Evolutionary conservation across 352 stramenopile species (phyloP), one percentile per base, ranked within the genome.

Genomic region (Lagenidium giganteum): DNA sequence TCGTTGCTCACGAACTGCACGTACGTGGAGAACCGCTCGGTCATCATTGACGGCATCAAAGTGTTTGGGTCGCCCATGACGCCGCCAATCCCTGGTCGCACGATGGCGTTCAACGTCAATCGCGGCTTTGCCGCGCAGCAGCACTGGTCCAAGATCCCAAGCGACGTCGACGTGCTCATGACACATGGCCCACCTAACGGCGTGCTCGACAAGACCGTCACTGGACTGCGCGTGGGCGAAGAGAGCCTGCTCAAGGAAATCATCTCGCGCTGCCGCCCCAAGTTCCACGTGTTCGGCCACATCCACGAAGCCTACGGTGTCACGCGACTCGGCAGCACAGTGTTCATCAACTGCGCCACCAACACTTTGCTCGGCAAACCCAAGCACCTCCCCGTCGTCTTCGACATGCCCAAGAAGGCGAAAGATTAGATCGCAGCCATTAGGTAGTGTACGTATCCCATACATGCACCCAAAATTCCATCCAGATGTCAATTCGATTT

Each of bases 231-330:
- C 43, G 83, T 87, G 16, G 90, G 90, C 17, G 92, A 92, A 41
- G 71, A 85, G 40, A 67, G 76, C 24, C 61, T 97, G 34, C 48
- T 96, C 28, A 67, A 80, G 26, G 67, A 95, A 37, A 71, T 95
- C 16, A 68, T 93, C 47, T 79, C 81, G 22, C 73, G 83, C 24
- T 75, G 92, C 18, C 66, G 71, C 20, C 90, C 87, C 13, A 60
- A 73, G 25, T 83, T 95, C 36, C 81, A 96, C 54, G 52, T 97
- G 4, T 97, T 96, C 59, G 90, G 87, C 25, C 90, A 97, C 61
- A 95, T 97, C 49, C 90, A 97, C 52, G 83, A 97, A 61, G 77
- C 66, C 11, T 92, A 89, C 39, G 90, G 90, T 50, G 67, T 73
- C 17, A 73, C 70, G 16, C 78, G 60, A 14, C 61, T 95, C 47